These are phyloP conservation scores for Tetracentron sinense DNA, from an alignment of 164 flowering plant species.

Conservation along the genomic window DNA sequence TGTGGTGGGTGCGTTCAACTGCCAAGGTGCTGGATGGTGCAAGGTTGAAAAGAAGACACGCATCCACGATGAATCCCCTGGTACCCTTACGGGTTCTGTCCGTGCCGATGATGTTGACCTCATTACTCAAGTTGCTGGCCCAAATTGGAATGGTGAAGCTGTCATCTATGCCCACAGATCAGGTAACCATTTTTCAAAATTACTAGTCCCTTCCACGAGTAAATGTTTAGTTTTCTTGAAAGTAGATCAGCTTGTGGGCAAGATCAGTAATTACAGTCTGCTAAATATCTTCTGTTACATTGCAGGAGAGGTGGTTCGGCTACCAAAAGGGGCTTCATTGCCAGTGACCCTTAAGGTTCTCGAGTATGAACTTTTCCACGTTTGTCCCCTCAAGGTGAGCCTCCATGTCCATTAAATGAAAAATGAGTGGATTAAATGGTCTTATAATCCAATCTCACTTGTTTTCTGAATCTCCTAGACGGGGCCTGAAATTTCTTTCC, in stretches of 20 bases:
- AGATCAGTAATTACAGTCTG: too few species aligned
- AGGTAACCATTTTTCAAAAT: too few species aligned
- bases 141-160: slow-evolving; percentile 67
- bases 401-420: background rate
- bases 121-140: slow-evolving; percentile 58
- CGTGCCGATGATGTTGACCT: slow-evolving; percentile 61
- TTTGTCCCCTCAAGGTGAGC: slow-evolving; percentile 77
- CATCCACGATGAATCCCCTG: slow-evolving; percentile 81
- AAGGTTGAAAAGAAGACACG: slow-evolving; percentile 71
- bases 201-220: too few species aligned
- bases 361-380: slow-evolving; percentile 78
- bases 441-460: too few species aligned
- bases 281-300: background rate
- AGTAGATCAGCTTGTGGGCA: too few species aligned
- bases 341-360: slow-evolving; percentile 85
- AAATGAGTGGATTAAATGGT: too few species aligned
- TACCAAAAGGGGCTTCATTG: slow-evolving; percentile 70
- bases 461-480: too few species aligned
- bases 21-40: slow-evolving; percentile 99
- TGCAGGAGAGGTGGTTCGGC: slow-evolving; percentile 66
- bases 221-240: too few species aligned
- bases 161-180: slow-evolving; percentile 57
- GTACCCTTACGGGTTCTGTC: slow-evolving; percentile 63
- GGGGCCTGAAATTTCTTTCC: too few species aligned
- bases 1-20: slow-evolving; percentile 91